These are phyloP conservation scores for Ajuga reptans DNA, from an alignment of 305 asterid genomes.

Conservation along the genomic window DNA sequence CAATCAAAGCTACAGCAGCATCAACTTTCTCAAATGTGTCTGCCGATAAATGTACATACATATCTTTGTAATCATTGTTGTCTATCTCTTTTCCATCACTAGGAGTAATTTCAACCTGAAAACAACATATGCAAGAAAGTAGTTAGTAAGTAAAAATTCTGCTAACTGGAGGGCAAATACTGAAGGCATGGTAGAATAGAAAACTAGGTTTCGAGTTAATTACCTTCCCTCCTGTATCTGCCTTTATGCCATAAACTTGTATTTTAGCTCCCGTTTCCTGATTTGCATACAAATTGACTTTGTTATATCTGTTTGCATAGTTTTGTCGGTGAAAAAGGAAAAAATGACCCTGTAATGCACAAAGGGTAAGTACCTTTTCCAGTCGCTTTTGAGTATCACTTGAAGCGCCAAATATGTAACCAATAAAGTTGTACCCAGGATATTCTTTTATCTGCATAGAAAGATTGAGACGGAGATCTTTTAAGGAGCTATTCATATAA, in stretches of 20 bases:
- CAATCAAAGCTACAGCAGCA: slow-evolving; percentile 80
- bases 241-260: slow-evolving; percentile 64
- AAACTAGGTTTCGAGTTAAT: slow-evolving; percentile 7
- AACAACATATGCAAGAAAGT: neutral
- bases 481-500: slow-evolving; percentile 16
- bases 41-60: slow-evolving; percentile 70
- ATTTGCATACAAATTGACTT: slow-evolving; percentile 24
- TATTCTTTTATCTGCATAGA: slow-evolving; percentile 65
- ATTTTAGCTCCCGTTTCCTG: slow-evolving; percentile 95
- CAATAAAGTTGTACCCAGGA: slow-evolving; percentile 57
- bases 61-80: slow-evolving; percentile 42
- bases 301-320: slow-evolving; percentile 1
- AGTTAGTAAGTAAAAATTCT: neutral
- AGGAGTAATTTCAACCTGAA: slow-evolving; percentile 60
- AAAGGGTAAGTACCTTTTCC: slow-evolving; percentile 57
- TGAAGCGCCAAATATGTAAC: slow-evolving; percentile 59
- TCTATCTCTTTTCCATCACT: slow-evolving; percentile 41
- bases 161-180: neutral
- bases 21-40: slow-evolving; percentile 87
- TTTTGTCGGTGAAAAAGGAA: slow-evolving; percentile 9
- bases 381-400: slow-evolving; percentile 70
- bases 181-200: neutral
- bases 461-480: slow-evolving; percentile 22
- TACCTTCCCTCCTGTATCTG: slow-evolving; percentile 60
- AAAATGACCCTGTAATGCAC: neutral